Evolutionary conservation across 2,329 filamentous ascomycete genomes (phyloP), one percentile per base, ranked within the genome.

Genomic region (Nigrospora oryzae): DNA sequence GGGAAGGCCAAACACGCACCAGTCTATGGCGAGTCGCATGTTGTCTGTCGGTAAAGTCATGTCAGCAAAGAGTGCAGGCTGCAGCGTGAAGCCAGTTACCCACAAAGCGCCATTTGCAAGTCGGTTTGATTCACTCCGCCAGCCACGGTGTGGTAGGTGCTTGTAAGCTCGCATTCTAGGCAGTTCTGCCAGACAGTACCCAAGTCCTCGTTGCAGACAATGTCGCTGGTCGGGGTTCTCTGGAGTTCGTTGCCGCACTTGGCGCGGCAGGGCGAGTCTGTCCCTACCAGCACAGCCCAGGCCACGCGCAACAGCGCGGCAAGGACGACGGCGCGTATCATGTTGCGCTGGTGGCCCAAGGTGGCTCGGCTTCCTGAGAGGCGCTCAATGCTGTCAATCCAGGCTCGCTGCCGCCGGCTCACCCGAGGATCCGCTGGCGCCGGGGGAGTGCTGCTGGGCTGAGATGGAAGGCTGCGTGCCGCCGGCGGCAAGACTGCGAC

Each of bases 101-200:
- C 62, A 82, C 78, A 83, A 14, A 83, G 60, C 42, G 72, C 62
- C 49, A 67, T 72, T 50, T 77, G 66, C 11, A 74, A 60, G 52
- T 84, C 79, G 1, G 77, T 73, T 11, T 44, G 38, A 11, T 49
- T 49, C 36, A 49, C 44, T 45, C 70, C 52, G 13, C 66, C 67
- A 15, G 63, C 56, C 6, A 53, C 43, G 6, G 55, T 61, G 2
- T 61, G 53, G 51, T 71, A 79, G 5, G 62, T 59, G 59, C 79
- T 83, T 2, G 54, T 57, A 28, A 71, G 54, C 52, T 81, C 68
- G 58, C 77, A 81, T 34, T 64, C 56, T 38, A 79, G 56, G 52
- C 77, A 81, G 16, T 63, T 61, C 52, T 74, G 58, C 50, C 71
- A 78, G 36, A 79, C 67, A n/a, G 65, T 62, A 7, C 75, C 75